These are phyloP conservation scores for Fusarium solani-melongenae DNA, from an alignment of 2,329 filamentous ascomycete species.

Conservation along the genomic window DNA sequence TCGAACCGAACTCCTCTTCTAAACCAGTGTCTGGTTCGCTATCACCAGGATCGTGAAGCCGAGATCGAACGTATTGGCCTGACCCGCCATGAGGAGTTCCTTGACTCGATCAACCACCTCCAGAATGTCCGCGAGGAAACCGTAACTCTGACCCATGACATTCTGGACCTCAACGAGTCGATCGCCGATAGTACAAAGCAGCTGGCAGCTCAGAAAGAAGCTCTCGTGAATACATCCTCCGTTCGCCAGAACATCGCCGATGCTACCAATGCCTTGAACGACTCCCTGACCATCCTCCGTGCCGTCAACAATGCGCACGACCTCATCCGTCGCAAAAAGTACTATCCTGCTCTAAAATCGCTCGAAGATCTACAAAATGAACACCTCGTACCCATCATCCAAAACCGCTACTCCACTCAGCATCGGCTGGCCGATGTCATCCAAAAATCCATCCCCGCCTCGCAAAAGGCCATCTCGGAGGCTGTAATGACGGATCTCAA, in stretches of 20 bases:
- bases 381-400: constrained; percentile 78
- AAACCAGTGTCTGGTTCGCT: constrained; percentile 75
- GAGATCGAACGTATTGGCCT: constrained; percentile 96
- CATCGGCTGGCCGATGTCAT: constrained; percentile 97
- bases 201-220: constrained; percentile 92
- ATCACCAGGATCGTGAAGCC: constrained; percentile 85
- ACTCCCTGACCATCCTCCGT: constrained; percentile 90
- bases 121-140: constrained; percentile 92
- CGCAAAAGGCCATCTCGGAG: constrained; percentile 92
- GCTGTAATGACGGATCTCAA: constrained; percentile 97
- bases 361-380: constrained; percentile 97
- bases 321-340: constrained; percentile 89
- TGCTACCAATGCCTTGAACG: constrained; percentile 85
- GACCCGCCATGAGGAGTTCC: constrained; percentile 96
- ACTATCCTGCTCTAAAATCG: constrained; percentile 93
- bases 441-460: constrained; percentile 92
- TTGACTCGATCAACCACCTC: constrained; percentile 93
- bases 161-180: constrained; percentile 90
- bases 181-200: constrained; percentile 96
- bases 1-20: constrained; percentile 79
- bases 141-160: constrained; percentile 87
- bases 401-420: constrained; percentile 89
- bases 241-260: constrained; percentile 97
- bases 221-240: constrained; percentile 89
- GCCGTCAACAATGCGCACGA: constrained; percentile 96